Conservation (phyloP, 2,329 filamentous ascomycete genomes). For the Penicillium rolfsii region DNA sequence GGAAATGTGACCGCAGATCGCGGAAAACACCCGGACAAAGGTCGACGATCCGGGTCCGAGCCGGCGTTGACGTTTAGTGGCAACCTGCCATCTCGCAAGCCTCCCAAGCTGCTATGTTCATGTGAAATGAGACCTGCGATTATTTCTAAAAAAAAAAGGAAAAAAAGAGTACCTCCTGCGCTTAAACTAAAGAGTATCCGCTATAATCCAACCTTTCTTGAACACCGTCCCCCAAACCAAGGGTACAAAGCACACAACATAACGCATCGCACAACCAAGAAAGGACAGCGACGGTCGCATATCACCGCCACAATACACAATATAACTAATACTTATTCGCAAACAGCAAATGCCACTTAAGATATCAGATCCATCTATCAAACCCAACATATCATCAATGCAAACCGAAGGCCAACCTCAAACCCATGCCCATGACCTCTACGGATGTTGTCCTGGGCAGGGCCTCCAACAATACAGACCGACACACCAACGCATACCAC, state of each 20-base stretch:
- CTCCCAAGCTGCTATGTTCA: constrained; percentile 8
- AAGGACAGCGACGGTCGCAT: background rate
- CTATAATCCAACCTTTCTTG: background rate
- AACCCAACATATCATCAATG: constrained; percentile 3
- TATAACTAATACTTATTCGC: background rate
- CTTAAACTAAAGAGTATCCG: background rate
- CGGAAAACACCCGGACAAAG: constrained; percentile 22
- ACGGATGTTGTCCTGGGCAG: constrained; percentile 7
- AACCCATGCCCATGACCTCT: background rate
- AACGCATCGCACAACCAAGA: background rate
- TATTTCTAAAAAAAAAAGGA: too few species aligned
- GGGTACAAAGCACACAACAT: background rate
- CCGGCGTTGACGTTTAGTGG: constrained; percentile 23
- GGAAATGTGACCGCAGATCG: background rate
- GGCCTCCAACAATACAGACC: background rate
- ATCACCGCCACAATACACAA: background rate
- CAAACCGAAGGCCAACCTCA: background rate
- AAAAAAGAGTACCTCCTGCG: background rate
- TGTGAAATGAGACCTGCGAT: background rate
- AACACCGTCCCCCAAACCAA: background rate
- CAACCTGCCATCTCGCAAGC: constrained; percentile 13
- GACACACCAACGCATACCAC: constrained; percentile 1
- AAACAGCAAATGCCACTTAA: background rate
- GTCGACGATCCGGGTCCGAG: constrained; percentile 18
- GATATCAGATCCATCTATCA: background rate